Evolutionary conservation across 805 yeast species (phyloP).

Genomic region (Suhomyces emberorum): DNA sequence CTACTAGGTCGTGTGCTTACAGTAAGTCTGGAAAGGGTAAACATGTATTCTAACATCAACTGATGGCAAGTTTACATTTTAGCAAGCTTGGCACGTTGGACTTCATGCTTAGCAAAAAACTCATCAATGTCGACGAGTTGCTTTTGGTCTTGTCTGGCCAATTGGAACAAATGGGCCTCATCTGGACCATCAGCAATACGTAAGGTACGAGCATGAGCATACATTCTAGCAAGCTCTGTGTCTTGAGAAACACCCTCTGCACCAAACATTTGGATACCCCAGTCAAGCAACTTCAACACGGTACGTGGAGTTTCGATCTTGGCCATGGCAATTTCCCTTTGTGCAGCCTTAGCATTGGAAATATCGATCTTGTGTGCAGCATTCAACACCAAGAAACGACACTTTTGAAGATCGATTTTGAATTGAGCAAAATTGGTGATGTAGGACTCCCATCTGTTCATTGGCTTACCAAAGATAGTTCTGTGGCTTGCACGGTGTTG

Average conservation of each 20-base stretch:
- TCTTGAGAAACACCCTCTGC: constrained; percentile 66
- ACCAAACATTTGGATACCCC: constrained; percentile 64
- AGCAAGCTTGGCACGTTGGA: constrained; percentile 17
- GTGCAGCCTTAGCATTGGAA: constrained; percentile 52
- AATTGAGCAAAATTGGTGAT: constrained; percentile 48
- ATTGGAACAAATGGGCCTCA: constrained; percentile 58
- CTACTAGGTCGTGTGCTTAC: background rate
- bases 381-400: constrained; percentile 51
- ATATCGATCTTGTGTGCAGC: constrained; percentile 61
- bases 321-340: constrained; percentile 57
- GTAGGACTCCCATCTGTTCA: constrained; percentile 51
- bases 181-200: constrained; percentile 71
- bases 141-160: constrained; percentile 48
- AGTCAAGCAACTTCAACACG: constrained; percentile 49
- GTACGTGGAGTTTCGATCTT: constrained; percentile 61
- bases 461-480: constrained; percentile 48
- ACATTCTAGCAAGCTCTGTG: constrained; percentile 53
- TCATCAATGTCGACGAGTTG: constrained; percentile 33
- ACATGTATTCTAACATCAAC: no score
- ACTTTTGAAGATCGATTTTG: constrained; percentile 52
- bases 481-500: constrained; percentile 52
- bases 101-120: constrained; percentile 25
- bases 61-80: constrained; percentile 27
- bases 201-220: constrained; percentile 51
- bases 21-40: background rate